A percentile compares a stretch with the other conserved stretches of the same genome.
Evolutionary conservation across 73 alveolate genomes (phyloP).

Genomic region (Blepharisma japonicum): DNA sequence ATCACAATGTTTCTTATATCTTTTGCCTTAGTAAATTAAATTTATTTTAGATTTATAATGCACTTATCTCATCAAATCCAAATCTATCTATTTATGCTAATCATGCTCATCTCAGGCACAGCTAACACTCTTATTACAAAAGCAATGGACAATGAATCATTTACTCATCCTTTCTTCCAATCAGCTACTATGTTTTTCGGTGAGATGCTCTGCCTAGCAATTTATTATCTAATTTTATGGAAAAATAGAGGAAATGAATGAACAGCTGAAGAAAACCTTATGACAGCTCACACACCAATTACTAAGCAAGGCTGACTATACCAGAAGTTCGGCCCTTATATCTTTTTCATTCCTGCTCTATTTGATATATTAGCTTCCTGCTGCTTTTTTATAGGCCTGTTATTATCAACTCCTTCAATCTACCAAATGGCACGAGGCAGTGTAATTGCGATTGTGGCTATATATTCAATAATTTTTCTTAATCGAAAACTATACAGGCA

Average conservation of each 20-base stretch:
- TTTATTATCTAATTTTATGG: slow-evolving; percentile 31
- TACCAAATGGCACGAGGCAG: slow-evolving; percentile 93
- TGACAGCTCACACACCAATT: slow-evolving; percentile 21
- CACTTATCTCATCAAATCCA: neutral
- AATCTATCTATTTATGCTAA: slow-evolving; percentile 46
- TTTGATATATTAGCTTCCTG: slow-evolving; percentile 79
- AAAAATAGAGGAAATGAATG: slow-evolving; percentile 31
- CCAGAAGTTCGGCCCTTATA: slow-evolving; percentile 27
- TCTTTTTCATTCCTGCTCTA: slow-evolving; percentile 71
- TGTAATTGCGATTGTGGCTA: slow-evolving; percentile 72
- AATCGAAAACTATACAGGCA: slow-evolving; percentile 67
- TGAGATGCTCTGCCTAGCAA: slow-evolving; percentile 48
- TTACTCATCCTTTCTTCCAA: slow-evolving; percentile 68
- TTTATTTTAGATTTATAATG: too few relatives aligned
- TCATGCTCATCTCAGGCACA: slow-evolving; percentile 56
- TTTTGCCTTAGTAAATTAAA: too few relatives aligned
- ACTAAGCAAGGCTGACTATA: too few relatives aligned
- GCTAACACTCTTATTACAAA: slow-evolving; percentile 40
- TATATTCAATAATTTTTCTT: slow-evolving; percentile 64
- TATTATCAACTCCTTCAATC: slow-evolving; percentile 73
- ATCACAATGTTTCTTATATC: too few relatives aligned
- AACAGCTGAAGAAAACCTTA: slow-evolving; percentile 8
- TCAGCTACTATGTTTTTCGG: slow-evolving; percentile 62
- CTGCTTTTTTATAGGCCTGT: slow-evolving; percentile 75
- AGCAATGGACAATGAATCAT: slow-evolving; percentile 20